A percentile compares a stretch with the other conserved stretches of the same genome.
Evolutionary conservation across 2,329 filamentous ascomycete genomes (phyloP).

Genomic region (Colletotrichum chrysophilum): DNA sequence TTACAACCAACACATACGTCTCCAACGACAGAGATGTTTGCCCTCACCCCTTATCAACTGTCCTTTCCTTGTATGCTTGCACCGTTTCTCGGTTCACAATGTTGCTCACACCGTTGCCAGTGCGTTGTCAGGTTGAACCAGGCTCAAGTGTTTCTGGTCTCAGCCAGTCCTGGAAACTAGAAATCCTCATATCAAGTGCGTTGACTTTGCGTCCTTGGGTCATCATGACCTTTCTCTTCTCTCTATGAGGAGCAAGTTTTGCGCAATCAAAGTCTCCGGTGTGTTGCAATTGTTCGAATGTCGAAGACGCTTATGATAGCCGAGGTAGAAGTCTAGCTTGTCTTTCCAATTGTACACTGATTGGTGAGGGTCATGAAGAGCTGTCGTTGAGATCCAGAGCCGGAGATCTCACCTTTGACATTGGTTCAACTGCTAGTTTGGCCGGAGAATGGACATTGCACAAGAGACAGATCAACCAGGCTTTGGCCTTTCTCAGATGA

Average conservation of each 20-base stretch:
- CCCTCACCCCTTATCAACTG: not conserved
- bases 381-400: fast-evolving
- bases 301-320: fast-evolving
- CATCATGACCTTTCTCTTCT: no score
- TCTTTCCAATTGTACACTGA: not conserved
- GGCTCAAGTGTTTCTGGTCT: not conserved
- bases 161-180: no score
- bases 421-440: not conserved
- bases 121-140: not conserved
- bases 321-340: not conserved
- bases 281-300: not conserved
- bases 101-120: not conserved
- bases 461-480: not conserved
- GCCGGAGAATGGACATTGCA: fast-evolving
- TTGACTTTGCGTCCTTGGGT: no score
- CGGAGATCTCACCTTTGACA: not conserved
- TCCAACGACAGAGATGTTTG: not conserved
- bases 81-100: not conserved
- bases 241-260: not conserved
- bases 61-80: not conserved
- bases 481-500: no score
- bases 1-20: not conserved
- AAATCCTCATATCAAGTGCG: no score
- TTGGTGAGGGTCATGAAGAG: not conserved
- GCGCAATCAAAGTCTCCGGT: not conserved